Base-by-base conservation (phyloP, 2,329 filamentous ascomycete genomes). In the Xylariaceae sp. region DNA sequence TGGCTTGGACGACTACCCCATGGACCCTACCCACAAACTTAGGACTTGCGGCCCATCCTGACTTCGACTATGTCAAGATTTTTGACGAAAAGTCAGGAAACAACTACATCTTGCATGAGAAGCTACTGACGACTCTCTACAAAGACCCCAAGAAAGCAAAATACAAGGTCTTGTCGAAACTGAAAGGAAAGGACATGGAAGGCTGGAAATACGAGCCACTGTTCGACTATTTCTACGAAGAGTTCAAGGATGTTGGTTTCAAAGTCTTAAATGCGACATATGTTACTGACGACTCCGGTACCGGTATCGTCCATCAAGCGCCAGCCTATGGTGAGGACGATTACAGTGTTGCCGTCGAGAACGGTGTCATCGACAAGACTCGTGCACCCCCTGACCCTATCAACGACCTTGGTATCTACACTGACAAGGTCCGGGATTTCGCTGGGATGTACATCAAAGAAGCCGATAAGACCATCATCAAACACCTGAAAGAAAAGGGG, bases 71-170 rank as follows among this genome's bases (percentile, higher is more conserved):
- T 67, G 72, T 92, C 66, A 91, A 96, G 73, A 88, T 96, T 50
- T 77, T 84, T 51, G 92, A 97, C 64, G 87, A 92, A 68, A 83
- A 83, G 57, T 87, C 87, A 0, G 87, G 87, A 32, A 92, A 91
- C 69, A 81, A 91, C 64, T 96, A 91, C 69, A 85, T 96, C 57
- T 78, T 96, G 40, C 78, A 96, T 27, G 91, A 96, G 69, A 84
- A 88, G 54, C 79, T 94, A 35, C 78, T 96, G 34, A 80, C 80
- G 54, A 92, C 88, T 4, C 77, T 96, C 2, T 96, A 96, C 76
- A 96, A 96, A 71, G 90, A 96, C 63, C 88, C 88, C 6, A 96
- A 96, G 76, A 96, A 96, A 76, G 91, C 91, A 48, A 95, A 96
- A 70, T 96, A 85, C 74, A 90, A 89, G 76, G 78, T 94, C 50